Evolutionary conservation across 2,329 filamentous ascomycete species (phyloP).

Genomic region (Aspergillus ustus): DNA sequence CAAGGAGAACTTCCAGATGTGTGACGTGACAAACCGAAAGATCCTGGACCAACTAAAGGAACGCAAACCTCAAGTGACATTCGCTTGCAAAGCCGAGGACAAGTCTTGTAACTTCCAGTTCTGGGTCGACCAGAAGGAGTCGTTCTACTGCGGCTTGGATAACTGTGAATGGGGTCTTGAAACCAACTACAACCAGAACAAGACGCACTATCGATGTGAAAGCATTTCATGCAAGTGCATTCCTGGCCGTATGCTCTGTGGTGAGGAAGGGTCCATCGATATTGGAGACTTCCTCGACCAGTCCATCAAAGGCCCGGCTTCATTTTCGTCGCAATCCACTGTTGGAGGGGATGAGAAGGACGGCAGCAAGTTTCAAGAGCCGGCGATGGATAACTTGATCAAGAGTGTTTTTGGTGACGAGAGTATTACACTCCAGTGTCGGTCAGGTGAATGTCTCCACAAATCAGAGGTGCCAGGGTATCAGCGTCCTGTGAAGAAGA

Average conservation of each 20-base stretch:
- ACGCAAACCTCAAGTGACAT: slow-evolving; percentile 89
- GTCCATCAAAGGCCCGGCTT: slow-evolving; percentile 83
- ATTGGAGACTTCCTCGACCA: slow-evolving; percentile 85
- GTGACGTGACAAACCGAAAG: slow-evolving; percentile 94
- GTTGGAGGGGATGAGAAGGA: slow-evolving; percentile 62
- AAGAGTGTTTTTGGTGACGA: slow-evolving; percentile 86
- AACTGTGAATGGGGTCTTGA: slow-evolving; percentile 76
- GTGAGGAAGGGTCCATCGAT: slow-evolving; percentile 87
- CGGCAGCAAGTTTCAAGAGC: slow-evolving; percentile 86
- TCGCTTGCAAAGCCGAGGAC: slow-evolving; percentile 78
- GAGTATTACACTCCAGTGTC: slow-evolving; percentile 82
- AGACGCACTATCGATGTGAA: slow-evolving; percentile 82
- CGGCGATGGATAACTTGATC: slow-evolving; percentile 90
- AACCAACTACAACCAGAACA: slow-evolving; percentile 72
- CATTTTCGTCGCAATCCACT: slow-evolving; percentile 72
- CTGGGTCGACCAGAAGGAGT: slow-evolving; percentile 93
- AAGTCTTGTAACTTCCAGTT: slow-evolving; percentile 94
- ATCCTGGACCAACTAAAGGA: slow-evolving; percentile 85
- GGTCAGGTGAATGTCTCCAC: slow-evolving; percentile 90
- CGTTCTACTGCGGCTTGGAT: slow-evolving; percentile 91
- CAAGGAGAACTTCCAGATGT: slow-evolving; percentile 96
- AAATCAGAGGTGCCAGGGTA: slow-evolving; percentile 93
- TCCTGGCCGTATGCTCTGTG: slow-evolving; percentile 89
- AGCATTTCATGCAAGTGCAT: slow-evolving; percentile 87
- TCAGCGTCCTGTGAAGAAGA: slow-evolving; percentile 82